Evolutionary conservation across 2,329 filamentous ascomycete genomes (phyloP).

Genomic region (Aotearoamyces nothofagi): DNA sequence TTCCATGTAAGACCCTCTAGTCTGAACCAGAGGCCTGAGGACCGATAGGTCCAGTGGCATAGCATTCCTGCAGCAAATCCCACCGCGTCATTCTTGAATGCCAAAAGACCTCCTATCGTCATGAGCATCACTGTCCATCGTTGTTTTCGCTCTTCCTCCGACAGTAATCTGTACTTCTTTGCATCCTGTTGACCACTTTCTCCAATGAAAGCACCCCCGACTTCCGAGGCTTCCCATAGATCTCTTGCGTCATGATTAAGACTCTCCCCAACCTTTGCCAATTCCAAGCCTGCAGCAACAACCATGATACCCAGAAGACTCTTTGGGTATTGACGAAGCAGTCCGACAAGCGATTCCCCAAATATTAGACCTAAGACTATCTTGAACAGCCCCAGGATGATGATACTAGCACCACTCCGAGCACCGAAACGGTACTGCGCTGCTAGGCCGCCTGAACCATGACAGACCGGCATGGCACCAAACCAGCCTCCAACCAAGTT

Average conservation of each 20-base stretch:
- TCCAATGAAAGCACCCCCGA: conserved; percentile 18
- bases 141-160: conserved; percentile 53
- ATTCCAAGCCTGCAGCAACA: conserved; percentile 73
- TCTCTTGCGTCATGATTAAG: conserved; percentile 58
- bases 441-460: conserved; percentile 80
- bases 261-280: conserved; percentile 72
- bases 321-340: conserved; percentile 61
- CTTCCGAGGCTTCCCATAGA: conserved; percentile 38
- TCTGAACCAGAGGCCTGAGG: too few relatives aligned
- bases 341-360: conserved; percentile 54
- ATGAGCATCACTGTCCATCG: conserved; percentile 85
- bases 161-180: conserved; percentile 35
- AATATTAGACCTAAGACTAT: conserved; percentile 61
- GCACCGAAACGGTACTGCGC: conserved; percentile 88
- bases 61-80: conserved; percentile 73
- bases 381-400: conserved; percentile 66
- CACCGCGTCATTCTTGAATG: conserved; percentile 80
- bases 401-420: conserved; percentile 69
- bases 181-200: conserved; percentile 7
- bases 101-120: conserved; percentile 67
- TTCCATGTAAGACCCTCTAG: too few relatives aligned
- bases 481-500: conserved; percentile 84
- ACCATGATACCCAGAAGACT: conserved; percentile 77
- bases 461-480: conserved; percentile 88
- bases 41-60: conserved; percentile 54